Percentiles rank a stretch among this genome's conserved stretches.
phyloP scores from a whole-genome alignment of 2,329 filamentous ascomycete species.

The Hypoxylon sp. region DNA sequence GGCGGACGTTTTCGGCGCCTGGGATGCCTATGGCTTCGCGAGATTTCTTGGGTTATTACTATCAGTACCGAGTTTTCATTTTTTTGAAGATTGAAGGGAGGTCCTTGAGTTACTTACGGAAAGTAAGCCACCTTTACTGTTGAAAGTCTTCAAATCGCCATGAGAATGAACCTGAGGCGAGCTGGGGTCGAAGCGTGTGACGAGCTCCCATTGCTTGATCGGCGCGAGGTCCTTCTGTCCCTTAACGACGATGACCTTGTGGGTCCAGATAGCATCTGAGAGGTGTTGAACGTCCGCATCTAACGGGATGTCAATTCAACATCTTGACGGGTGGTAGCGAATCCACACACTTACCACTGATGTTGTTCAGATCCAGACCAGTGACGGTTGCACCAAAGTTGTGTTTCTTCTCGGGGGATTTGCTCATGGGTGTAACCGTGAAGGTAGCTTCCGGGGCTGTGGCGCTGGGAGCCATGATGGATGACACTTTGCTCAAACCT shows the following conservation, averaged over 20 bases:
- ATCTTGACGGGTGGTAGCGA: too few species aligned
- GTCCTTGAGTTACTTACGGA: slow-evolving; percentile 43
- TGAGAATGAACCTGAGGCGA: slow-evolving; percentile 57
- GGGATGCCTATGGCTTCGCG: slow-evolving; percentile 55
- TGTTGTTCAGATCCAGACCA: slow-evolving; percentile 54
- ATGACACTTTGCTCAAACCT: not conserved
- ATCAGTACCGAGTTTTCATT: slow-evolving; percentile 10
- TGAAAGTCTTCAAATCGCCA: slow-evolving; percentile 56
- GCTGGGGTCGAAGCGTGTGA: slow-evolving; percentile 57
- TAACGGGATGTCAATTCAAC: slow-evolving; percentile 27
- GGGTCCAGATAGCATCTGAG: slow-evolving; percentile 56
- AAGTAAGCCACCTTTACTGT: slow-evolving; percentile 55
- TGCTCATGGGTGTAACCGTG: slow-evolving; percentile 40
- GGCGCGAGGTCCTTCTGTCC: slow-evolving; percentile 56
- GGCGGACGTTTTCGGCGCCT: slow-evolving; percentile 57
- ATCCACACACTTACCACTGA: slow-evolving; percentile 45
- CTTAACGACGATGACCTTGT: slow-evolving; percentile 59
- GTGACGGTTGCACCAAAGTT: slow-evolving; percentile 54
- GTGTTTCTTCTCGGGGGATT: slow-evolving; percentile 50
- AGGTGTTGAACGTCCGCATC: slow-evolving; percentile 54
- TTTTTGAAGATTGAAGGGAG: not conserved
- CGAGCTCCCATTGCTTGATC: slow-evolving; percentile 59
- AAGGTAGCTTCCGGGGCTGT: slow-evolving; percentile 30
- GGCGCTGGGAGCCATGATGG: slow-evolving; percentile 31
- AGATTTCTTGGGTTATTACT: slow-evolving; percentile 38